These are phyloP conservation scores for Candida neerlandica DNA, from an alignment of 1,139 yeast species.

Conservation along the genomic window DNA sequence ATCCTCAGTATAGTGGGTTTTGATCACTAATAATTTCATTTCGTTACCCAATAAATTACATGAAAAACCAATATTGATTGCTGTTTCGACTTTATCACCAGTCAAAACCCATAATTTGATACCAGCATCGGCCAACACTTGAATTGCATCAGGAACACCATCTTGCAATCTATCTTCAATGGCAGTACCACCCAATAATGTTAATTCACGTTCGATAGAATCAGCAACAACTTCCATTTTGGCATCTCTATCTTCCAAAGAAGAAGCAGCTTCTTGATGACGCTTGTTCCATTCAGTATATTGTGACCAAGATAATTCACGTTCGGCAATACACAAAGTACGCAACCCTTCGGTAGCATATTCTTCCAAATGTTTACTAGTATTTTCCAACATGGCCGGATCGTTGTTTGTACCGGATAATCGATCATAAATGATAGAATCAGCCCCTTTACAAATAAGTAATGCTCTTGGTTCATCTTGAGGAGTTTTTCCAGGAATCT, in stretches of 20 bases:
- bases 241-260: conserved; percentile 46
- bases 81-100: conserved; percentile 55
- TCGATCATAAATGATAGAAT: conserved; percentile 47
- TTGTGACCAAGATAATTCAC: conserved; percentile 46
- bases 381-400: conserved; percentile 30
- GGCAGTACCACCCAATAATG: conserved; percentile 53
- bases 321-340: conserved; percentile 50
- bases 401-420: conserved; percentile 38
- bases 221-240: conserved; percentile 51
- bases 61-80: conserved; percentile 53
- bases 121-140: conserved; percentile 49
- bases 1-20: conserved; percentile 31
- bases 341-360: conserved; percentile 52
- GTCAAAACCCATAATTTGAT: conserved; percentile 55
- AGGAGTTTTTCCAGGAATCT: conserved; percentile 46
- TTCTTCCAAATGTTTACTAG: conserved; percentile 46
- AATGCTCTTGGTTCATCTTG: conserved; percentile 42
- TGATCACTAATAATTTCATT: conserved; percentile 48
- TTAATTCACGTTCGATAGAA: conserved; percentile 47
- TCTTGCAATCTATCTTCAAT: conserved; percentile 54
- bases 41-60: conserved; percentile 53
- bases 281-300: conserved; percentile 47
- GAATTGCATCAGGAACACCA: conserved; percentile 53
- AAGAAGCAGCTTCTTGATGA: conserved; percentile 45
- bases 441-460: conserved; percentile 53